These are phyloP conservation scores for Colletotrichum noveboracense DNA, from an alignment of 2,329 filamentous ascomycete species.

Conservation along the genomic window DNA sequence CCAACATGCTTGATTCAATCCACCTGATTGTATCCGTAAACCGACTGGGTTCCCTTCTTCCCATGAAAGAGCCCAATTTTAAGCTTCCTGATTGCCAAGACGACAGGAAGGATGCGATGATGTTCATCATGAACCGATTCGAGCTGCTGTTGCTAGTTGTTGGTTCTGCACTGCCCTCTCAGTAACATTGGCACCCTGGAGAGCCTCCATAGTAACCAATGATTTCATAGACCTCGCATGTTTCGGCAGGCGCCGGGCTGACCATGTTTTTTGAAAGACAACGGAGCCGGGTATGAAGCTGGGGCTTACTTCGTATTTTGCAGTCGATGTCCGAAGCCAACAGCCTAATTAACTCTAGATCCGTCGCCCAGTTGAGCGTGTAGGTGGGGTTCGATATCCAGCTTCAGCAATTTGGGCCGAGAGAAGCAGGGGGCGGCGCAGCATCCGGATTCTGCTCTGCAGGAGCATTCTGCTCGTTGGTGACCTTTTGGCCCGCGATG, in stretches of 20 bases:
- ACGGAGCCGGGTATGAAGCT: not conserved
- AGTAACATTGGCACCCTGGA: not conserved
- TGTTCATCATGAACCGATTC: not conserved
- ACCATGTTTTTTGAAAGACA: not conserved
- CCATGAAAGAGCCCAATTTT: not conserved
- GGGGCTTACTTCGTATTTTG: not conserved
- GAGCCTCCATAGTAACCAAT: not conserved
- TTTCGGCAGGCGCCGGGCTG: not conserved
- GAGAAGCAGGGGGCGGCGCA: not conserved
- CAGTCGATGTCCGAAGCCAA: not conserved
- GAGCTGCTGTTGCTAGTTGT: not conserved
- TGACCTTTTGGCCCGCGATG: constrained; percentile 55
- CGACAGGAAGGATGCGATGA: not conserved
- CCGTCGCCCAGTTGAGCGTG: not conserved
- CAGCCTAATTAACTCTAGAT: not conserved
- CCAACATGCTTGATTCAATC: not conserved
- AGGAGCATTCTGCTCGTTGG: constrained; percentile 19
- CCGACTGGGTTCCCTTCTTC: not conserved
- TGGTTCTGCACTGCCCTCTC: not conserved
- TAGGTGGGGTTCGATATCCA: not conserved
- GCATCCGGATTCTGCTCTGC: not conserved
- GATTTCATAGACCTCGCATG: not conserved
- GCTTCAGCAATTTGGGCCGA: not conserved
- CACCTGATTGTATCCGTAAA: not conserved
- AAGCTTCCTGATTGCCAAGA: not conserved